Base-by-base conservation (phyloP, 345 rosid genomes). In the Eutrema yunnanense region DNA sequence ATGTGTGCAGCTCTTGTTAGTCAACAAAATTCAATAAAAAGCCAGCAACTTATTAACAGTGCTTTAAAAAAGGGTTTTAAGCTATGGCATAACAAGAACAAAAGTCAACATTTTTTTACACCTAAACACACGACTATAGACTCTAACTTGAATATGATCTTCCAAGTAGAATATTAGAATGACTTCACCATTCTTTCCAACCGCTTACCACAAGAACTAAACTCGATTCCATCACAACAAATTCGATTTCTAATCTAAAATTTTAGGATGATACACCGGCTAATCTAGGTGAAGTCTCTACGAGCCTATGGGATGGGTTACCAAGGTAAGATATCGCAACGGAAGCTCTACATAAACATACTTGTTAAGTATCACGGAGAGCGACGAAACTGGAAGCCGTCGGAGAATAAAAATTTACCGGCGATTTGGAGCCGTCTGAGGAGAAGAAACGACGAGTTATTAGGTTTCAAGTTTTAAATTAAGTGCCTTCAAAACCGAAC, bases 401-500 rank as follows among this genome's bases (percentile, higher is more conserved):
- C 69, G 62, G 62, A 53, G 55, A 43, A 43, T 1, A n/a, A 27
- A 48, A 6, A 14, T 1, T 13, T 1, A 34, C 74, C 66, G 50
- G 74, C 58, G 74, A 70, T 70, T 59, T n/a, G 11, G 54, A 47
- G 65, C 65, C 48, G 65, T 50, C 65, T 55, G 62, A 70, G 48
- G 32, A 41, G 73, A 70, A n/a, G 30, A 26, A 56, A 34, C 73
- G 26, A 44, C 4, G 0, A 71, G 4, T 26, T 41, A 41, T 16
- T 72, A 62, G 53, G 62, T 62, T 61, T 60, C 34, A 8, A 44
- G 8, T 33, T 49, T 34, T 57, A 2, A 53, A 30, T 2, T 29
- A 57, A 22, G 3, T 57, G 62, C 61, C 41, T 62, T 10, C 6
- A 0, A 50, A 33, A 42, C 19, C 69, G 29, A 61, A 50, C 74